These are phyloP conservation scores for Ascochyta rabiei DNA, from an alignment of 2,329 filamentous ascomycete genomes.

Conservation along the genomic window DNA sequence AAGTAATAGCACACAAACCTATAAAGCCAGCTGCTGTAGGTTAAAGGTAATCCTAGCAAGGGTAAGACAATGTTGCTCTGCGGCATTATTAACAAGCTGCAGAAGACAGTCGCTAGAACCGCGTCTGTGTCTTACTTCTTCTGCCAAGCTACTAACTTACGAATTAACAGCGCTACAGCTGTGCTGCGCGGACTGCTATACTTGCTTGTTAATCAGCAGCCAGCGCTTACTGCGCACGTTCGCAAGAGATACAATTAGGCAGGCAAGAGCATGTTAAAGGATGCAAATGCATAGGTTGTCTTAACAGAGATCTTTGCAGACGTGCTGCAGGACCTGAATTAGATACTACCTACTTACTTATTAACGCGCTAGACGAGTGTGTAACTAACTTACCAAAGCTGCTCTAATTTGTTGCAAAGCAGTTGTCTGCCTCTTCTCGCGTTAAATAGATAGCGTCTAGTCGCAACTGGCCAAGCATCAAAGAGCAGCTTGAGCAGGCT, in stretches of 20 bases:
- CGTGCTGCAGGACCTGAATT: slow-evolving; percentile 51
- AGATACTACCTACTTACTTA: slow-evolving; percentile 42
- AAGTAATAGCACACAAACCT: slow-evolving; percentile 28
- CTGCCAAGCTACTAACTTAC: slow-evolving; percentile 49
- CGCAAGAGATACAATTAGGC: slow-evolving; percentile 9
- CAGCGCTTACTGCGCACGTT: slow-evolving; percentile 6
- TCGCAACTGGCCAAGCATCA: slow-evolving; percentile 50
- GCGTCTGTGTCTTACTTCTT: slow-evolving; percentile 25
- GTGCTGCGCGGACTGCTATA: slow-evolving; percentile 55
- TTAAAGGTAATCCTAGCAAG: slow-evolving; percentile 27
- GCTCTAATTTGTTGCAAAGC: not conserved
- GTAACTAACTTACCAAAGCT: slow-evolving; percentile 1
- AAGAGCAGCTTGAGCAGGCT: slow-evolving; percentile 32
- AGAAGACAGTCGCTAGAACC: slow-evolving; percentile 19
- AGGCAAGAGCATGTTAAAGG: slow-evolving; percentile 6
- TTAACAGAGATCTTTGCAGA: slow-evolving; percentile 43
- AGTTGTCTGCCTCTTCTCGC: slow-evolving; percentile 15
- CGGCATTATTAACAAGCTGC: slow-evolving; percentile 36
- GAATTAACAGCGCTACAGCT: slow-evolving; percentile 46
- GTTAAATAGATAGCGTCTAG: slow-evolving; percentile 42
- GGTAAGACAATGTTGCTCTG: slow-evolving; percentile 50
- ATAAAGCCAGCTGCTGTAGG: slow-evolving; percentile 43
- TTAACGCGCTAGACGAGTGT: slow-evolving; percentile 59
- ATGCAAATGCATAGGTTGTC: slow-evolving; percentile 16
- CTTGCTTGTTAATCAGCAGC: slow-evolving; percentile 43